Percentiles rank a stretch among this genome's conserved stretches.
phyloP scores from a whole-genome alignment of 2,329 filamentous ascomycete species.

The Stagonosporopsis cucurbitacearum region DNA sequence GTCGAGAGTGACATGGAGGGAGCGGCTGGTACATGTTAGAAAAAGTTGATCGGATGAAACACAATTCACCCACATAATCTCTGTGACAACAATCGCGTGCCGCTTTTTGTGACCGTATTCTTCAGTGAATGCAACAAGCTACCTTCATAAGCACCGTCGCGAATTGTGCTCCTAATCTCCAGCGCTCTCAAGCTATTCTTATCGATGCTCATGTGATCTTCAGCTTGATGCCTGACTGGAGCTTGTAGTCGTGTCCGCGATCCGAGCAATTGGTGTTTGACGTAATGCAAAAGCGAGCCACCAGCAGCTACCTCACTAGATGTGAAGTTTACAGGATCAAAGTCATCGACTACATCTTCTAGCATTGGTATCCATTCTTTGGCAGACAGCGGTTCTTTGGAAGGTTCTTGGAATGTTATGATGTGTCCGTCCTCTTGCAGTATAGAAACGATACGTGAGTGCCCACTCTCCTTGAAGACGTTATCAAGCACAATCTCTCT shows the following conservation, averaged over 20 bases:
- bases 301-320: constrained; percentile 76
- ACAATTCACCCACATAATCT: constrained; percentile 69
- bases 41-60: background rate
- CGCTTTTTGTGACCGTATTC: constrained; percentile 89
- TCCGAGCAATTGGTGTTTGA: constrained; percentile 78
- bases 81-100: constrained; percentile 80
- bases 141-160: constrained; percentile 78
- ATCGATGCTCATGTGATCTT: constrained; percentile 88
- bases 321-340: constrained; percentile 65
- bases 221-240: constrained; percentile 74
- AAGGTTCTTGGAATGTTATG: constrained; percentile 71
- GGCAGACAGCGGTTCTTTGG: constrained; percentile 55
- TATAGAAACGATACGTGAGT: constrained; percentile 68
- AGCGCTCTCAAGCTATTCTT: constrained; percentile 88
- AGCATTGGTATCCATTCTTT: constrained; percentile 77
- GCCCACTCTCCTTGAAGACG: constrained; percentile 60
- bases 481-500: constrained; percentile 81
- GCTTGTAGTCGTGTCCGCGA: constrained; percentile 82
- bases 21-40: constrained; percentile 58
- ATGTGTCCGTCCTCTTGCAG: constrained; percentile 77
- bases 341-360: constrained; percentile 70
- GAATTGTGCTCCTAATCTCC: constrained; percentile 85
- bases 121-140: constrained; percentile 90
- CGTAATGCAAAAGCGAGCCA: constrained; percentile 82
- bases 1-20: constrained; percentile 85